Conservation (phyloP, 2,329 filamentous ascomycete species). For the Stylonectria norvegica region DNA sequence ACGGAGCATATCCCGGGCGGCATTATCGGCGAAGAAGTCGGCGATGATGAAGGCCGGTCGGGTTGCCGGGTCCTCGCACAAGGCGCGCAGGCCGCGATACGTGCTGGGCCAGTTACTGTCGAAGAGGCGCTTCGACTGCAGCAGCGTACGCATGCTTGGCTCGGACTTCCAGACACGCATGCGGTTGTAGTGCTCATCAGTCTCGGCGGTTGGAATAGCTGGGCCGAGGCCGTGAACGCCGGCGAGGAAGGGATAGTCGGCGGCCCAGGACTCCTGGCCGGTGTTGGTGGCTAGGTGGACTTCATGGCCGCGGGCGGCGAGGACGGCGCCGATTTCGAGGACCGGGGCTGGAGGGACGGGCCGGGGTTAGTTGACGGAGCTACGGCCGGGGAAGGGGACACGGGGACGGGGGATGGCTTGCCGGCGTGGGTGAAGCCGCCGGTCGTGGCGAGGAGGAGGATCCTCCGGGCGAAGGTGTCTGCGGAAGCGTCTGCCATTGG, state of each 20-base stretch:
- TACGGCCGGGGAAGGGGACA: conserved; percentile 37
- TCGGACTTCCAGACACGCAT: conserved; percentile 33
- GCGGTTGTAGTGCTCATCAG: conserved; percentile 33
- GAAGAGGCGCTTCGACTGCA: conserved; percentile 37
- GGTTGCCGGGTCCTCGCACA: conserved; percentile 18
- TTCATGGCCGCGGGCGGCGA: conserved; percentile 33
- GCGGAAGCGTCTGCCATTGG: too few species aligned
- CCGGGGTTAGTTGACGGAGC: too few species aligned
- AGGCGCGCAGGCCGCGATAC: conserved; percentile 14
- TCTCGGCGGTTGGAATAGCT: conserved; percentile 24
- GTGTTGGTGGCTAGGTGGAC: conserved; percentile 38
- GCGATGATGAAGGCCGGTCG: conserved; percentile 40
- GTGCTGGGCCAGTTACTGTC: conserved; percentile 36
- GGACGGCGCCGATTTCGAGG: conserved; percentile 33
- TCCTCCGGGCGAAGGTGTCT: conserved; percentile 14
- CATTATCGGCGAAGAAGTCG: conserved; percentile 43
- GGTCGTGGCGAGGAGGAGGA: conserved; percentile 34
- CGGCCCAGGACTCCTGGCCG: conserved; percentile 35
- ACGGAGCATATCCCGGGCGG: conserved; percentile 37
- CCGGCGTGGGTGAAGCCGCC: conserved; percentile 38
- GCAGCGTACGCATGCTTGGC: conserved; percentile 29
- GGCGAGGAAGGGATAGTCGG: conserved; percentile 30
- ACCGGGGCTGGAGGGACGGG: conserved; percentile 27
- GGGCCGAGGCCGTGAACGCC: conserved; percentile 32
- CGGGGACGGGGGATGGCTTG: conserved; percentile 2